Percentiles rank a stretch among this genome's conserved stretches.
Conservation (phyloP, 345 rosid species). For the Sonneratia caseolaris region DNA sequence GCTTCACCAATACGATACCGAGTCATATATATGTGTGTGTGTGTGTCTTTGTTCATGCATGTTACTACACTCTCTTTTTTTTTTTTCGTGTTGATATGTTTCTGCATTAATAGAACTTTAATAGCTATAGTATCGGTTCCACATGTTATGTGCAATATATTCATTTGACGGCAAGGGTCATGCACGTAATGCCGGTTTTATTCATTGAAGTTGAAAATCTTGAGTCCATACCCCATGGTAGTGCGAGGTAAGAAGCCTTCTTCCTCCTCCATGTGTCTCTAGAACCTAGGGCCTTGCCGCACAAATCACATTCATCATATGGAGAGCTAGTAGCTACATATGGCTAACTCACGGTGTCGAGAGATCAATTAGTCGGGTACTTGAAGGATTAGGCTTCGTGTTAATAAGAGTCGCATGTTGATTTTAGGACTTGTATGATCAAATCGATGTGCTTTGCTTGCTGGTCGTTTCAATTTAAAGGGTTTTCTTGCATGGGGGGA, state of each 20-base stretch:
- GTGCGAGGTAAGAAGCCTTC: no score
- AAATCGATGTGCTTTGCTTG: not conserved
- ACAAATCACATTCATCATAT: not conserved
- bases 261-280: no score
- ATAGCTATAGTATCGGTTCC: not conserved
- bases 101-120: no score
- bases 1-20: not conserved
- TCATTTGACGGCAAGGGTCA: no score
- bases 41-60: not conserved
- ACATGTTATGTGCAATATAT: not conserved
- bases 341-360: no score
- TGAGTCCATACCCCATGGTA: no score
- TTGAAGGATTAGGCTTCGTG: not conserved
- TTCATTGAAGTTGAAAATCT: not conserved
- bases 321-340: not conserved
- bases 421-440: not conserved
- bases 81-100: no score
- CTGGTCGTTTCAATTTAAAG: not conserved
- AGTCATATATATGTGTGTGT: not conserved
- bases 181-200: not conserved
- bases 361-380: not conserved
- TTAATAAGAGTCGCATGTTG: not conserved
- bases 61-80: not conserved
- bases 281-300: not conserved
- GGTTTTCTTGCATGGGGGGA: not conserved